Evolutionary conservation across 192 early-diverging fungal species (phyloP).

Genomic region (Chytriomyces confervae): DNA sequence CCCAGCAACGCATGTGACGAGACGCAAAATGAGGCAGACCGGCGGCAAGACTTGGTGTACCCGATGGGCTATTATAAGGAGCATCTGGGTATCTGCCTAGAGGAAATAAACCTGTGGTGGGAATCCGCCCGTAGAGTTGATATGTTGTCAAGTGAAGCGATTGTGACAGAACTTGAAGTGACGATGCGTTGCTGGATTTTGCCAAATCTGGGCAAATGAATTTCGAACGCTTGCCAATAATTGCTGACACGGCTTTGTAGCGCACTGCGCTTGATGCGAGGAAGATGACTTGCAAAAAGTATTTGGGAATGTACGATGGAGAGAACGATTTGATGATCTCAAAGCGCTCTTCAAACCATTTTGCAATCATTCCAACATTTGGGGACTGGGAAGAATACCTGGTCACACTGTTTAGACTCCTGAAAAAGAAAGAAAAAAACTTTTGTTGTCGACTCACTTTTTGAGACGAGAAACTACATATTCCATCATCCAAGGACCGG

Average conservation of each 20-base stretch:
- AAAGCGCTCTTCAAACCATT: slow-evolving; percentile 83
- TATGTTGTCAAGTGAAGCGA: slow-evolving; percentile 79
- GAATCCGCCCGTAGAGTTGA: slow-evolving; percentile 82
- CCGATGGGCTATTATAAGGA: slow-evolving; percentile 32
- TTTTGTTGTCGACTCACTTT: slow-evolving; percentile 45
- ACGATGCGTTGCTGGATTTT: slow-evolving; percentile 61
- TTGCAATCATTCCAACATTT: slow-evolving; percentile 49
- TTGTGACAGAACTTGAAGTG: slow-evolving; percentile 69
- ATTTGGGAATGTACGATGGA: slow-evolving; percentile 88
- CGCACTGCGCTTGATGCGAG: slow-evolving; percentile 78
- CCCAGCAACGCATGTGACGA: slow-evolving; percentile 95
- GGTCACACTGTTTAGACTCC: not conserved
- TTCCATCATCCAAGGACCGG: slow-evolving; percentile 91
- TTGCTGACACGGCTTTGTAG: slow-evolving; percentile 61
- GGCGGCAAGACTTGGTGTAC: slow-evolving; percentile 75
- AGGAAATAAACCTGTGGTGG: slow-evolving; percentile 84
- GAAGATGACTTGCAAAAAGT: slow-evolving; percentile 85
- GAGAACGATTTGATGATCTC: slow-evolving; percentile 72
- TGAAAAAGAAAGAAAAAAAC: slow-evolving; percentile 7
- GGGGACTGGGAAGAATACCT: slow-evolving; percentile 51
- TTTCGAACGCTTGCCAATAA: slow-evolving; percentile 16
- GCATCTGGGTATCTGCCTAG: slow-evolving; percentile 9
- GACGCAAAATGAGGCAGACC: slow-evolving; percentile 95
- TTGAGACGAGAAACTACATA: slow-evolving; percentile 79
- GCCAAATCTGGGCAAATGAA: slow-evolving; percentile 75